Base-by-base conservation (phyloP, 805 yeast genomes). In the Hanseniaspora nectarophila region DNA sequence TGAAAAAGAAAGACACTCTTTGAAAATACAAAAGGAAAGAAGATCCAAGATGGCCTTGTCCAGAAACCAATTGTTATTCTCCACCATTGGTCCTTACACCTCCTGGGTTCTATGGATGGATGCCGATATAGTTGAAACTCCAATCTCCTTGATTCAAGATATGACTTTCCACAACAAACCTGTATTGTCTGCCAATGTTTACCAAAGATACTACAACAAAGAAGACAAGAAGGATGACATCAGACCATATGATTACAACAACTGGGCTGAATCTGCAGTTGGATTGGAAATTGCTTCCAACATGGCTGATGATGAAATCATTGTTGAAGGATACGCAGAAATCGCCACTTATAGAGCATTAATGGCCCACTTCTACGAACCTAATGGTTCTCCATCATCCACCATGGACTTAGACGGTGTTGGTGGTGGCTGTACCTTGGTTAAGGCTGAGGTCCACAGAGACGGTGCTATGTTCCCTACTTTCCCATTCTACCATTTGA, bases 401-500 rank as follows among this genome's bases (percentile, higher is more conserved):
- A 90, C 82, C 63, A 82, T 92, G 85, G 78, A 77, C 43, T 73
- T 92, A 55, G 97, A 92, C 66, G 98, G 99, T 65, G 97, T 92
- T 54, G 98, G 98, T 51, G 97, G 97, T 56, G 95, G 97, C 21
- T 95, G 97, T 40, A 81, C 95, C 31, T 66, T 92, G 69, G 99
- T 92, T 29, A 87, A 90, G 64, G 95, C 97, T 10, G 97, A 89
- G 59, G 99, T 92, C 51, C 99, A 92, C 68, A 77, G 98, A 65
- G 98, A 92, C 67, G 99, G 99, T 48, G 97, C 97, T 52, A 90
- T 92, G 97, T 92, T 92, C 78, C 98, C 99, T 16, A 85, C 94
- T 46, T 92, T 92, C 78, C 92, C 98, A 55, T 92, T 92, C 73
- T 89, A 90, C 66, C 95, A 92, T 66, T 74, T 92, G 66, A 88